phyloP scores from a whole-genome alignment of 495 filamentous ascomycete genomes.

The Penicillium riverlandense region DNA sequence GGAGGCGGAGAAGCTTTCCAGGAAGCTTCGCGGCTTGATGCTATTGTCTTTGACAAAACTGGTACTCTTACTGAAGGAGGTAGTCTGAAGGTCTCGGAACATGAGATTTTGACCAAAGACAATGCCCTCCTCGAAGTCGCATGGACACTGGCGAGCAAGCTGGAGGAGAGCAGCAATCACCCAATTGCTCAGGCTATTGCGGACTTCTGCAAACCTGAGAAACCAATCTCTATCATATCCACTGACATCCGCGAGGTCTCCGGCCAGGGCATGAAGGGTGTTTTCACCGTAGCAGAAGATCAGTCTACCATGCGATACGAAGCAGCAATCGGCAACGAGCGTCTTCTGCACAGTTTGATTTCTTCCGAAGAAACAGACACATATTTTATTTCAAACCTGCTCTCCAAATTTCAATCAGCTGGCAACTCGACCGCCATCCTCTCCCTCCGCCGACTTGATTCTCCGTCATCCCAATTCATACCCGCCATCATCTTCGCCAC shows the following conservation, averaged over 20 bases:
- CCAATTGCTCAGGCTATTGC: constrained; percentile 81
- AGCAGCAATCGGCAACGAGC: constrained; percentile 79
- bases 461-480: constrained; percentile 32
- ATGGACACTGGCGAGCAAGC: constrained; percentile 50
- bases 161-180: constrained; percentile 82
- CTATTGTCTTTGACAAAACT: constrained; percentile 94
- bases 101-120: constrained; percentile 45
- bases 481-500: constrained; percentile 60
- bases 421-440: constrained; percentile 71
- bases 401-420: constrained; percentile 60
- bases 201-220: constrained; percentile 49
- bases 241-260: constrained; percentile 63
- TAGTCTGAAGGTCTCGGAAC: constrained; percentile 70
- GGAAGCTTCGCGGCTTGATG: constrained; percentile 79
- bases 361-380: constrained; percentile 15
- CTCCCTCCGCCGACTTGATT: constrained; percentile 37
- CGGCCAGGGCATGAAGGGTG: constrained; percentile 74
- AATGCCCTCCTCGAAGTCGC: constrained; percentile 25
- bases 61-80: constrained; percentile 86
- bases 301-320: constrained; percentile 37
- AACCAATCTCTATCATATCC: constrained; percentile 22
- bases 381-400: constrained; percentile 33
- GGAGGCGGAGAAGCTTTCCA: constrained; percentile 97
- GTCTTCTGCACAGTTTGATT: constrained; percentile 46
- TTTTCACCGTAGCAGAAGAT: constrained; percentile 39